Percentiles rank a stretch among this genome's conserved stretches.
These are phyloP conservation scores for Phascolomyces articulosus DNA, from an alignment of 371 early-diverging fungal genomes.

Conservation along the genomic window DNA sequence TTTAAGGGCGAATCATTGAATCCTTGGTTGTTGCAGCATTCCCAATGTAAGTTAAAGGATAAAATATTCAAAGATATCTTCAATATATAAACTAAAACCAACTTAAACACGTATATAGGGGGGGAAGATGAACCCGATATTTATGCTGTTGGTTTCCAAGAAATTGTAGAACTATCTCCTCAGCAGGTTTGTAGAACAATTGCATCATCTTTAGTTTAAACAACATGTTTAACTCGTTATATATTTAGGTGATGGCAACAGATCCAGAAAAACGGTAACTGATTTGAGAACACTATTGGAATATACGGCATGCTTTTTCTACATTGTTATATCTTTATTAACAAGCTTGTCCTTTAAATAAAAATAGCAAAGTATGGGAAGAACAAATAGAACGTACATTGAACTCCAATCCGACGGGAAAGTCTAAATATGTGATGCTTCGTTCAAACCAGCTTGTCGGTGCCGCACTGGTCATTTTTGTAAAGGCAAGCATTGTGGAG, in stretches of 20 bases:
- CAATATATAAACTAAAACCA: neutral
- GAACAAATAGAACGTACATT: conserved; percentile 62
- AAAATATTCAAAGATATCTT: too few species aligned
- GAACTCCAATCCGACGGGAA: conserved; percentile 38
- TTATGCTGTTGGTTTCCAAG: conserved; percentile 90
- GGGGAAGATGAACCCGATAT: conserved; percentile 71
- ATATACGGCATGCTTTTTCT: too few species aligned
- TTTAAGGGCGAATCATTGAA: conserved; percentile 69
- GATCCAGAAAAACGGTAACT: conserved; percentile 69
- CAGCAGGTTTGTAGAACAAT: conserved; percentile 64
- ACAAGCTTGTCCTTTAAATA: too few species aligned
- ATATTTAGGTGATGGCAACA: conserved; percentile 64
- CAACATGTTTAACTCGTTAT: too few species aligned
- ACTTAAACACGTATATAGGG: neutral
- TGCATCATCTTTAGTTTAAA: too few species aligned
- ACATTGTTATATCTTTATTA: too few species aligned
- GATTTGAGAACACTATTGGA: too few species aligned
- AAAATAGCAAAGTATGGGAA: conserved; percentile 62
- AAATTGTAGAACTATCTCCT: conserved; percentile 91
- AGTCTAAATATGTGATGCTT: conserved; percentile 71
- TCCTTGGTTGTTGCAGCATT: conserved; percentile 69
- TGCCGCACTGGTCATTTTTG: conserved; percentile 83
- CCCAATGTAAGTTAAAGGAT: conserved; percentile 30
- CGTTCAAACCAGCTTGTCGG: conserved; percentile 89
- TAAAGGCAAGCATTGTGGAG: conserved; percentile 64